Base-by-base conservation (phyloP, 306 rosid genomes). In the Psophocarpus tetragonolobus region DNA sequence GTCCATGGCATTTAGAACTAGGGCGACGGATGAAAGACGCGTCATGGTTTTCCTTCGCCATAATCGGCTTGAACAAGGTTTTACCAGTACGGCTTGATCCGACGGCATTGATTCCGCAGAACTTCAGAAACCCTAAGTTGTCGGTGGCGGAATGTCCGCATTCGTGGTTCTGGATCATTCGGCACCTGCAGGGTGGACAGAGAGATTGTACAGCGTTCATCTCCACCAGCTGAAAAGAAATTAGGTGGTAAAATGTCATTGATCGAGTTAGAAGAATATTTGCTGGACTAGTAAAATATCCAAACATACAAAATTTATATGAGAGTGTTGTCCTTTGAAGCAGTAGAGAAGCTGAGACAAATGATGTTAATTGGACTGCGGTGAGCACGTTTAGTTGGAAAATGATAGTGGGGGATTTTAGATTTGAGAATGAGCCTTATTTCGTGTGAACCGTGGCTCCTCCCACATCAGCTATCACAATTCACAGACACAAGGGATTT, bases 21-120 rank as follows among this genome's bases (percentile, higher is more conserved):
- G 38, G 38, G 39, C 30, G 76, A 38, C 58, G 67, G 14, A 45
- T 17, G 18, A 76, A 18, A 45, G 73, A 66, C 24, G 85, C 42
- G 30, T 15, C 82, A 29, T 17, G 14, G 2, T 63, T 65, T 21
- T 70, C 89, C 77, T 42, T 70, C 26, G 91, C 90, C 84, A 82
- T 81, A 63, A 86, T 80, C 50, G 89, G 90, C 61, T 50, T 50
- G 30, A 68, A 80, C 29, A 75, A 41, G n/a, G 83, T 83, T 65
- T 27, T 70, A 38, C 66, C 63, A 13, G 83, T 76, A 30, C 63
- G 63, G 41, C 33, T 27, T 27, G 42, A 50, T 63, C 86, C 87
- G 77, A 51, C 80, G 51, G 58, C 94, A 88, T 85, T 84, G 83
- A 50, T 65, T 32, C 53, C 85, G 10, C 11, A 15, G 30, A 68